phyloP scores from a whole-genome alignment of 1,284 basidiomycete genomes.

The Cryptococcus sp. region DNA sequence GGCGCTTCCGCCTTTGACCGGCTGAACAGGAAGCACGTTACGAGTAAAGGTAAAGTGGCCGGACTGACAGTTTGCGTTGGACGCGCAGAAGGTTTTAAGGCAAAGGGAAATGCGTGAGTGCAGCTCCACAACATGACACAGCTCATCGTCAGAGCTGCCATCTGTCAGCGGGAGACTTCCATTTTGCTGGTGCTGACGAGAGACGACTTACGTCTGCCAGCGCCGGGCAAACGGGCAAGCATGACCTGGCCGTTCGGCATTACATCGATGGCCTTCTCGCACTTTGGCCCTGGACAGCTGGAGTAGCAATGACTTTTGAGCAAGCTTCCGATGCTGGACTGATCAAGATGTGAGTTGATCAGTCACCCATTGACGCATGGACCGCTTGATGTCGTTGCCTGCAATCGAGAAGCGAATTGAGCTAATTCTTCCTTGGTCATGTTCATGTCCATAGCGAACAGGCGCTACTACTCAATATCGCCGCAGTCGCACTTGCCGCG shows the following conservation, averaged over 20 bases:
- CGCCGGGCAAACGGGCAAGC: constrained; percentile 1
- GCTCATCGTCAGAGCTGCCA: neutral
- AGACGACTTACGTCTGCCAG: neutral
- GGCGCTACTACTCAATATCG: constrained; percentile 10
- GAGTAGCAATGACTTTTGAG: constrained; percentile 3
- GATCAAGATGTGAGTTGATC: constrained; percentile 1
- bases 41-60: neutral
- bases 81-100: constrained; percentile 4
- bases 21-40: neutral
- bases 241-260: constrained; percentile 4
- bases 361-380: neutral
- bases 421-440: neutral
- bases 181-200: constrained; percentile 1
- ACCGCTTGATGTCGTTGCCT: neutral
- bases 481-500: constrained; percentile 6
- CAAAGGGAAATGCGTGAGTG: constrained; percentile 10
- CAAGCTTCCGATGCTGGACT: neutral
- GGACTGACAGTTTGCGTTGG: neutral
- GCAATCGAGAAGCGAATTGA: neutral
- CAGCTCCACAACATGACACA: neutral
- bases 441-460: constrained; percentile 4
- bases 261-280: constrained; percentile 6
- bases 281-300: constrained; percentile 11
- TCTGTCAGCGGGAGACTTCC: neutral
- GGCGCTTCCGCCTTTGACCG: neutral